Conservation (phyloP, 2,329 filamentous ascomycete genomes). For the Colletotrichum australisinense region DNA sequence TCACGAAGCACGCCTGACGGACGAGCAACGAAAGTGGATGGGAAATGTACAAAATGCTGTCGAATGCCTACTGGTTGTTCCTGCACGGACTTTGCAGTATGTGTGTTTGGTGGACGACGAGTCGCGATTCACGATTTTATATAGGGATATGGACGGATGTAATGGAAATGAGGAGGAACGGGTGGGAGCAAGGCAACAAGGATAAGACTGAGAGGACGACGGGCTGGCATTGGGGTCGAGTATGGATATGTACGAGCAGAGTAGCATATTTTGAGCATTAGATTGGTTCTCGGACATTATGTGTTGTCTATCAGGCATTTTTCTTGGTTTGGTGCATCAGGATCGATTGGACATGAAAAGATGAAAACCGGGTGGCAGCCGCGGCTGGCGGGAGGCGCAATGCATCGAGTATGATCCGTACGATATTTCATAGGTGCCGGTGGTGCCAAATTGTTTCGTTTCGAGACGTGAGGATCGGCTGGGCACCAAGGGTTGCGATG, state of each 20-base stretch:
- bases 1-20: not conserved
- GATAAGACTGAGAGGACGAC: not conserved
- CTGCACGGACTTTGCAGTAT: not conserved
- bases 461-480: slow-evolving; percentile 23
- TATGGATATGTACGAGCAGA: slow-evolving; percentile 35
- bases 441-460: slow-evolving; percentile 27
- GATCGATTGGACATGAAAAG: slow-evolving; percentile 1
- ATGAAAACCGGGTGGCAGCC: not conserved
- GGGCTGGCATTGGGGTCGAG: slow-evolving; percentile 18
- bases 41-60: slow-evolving; percentile 4
- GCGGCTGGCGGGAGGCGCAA: slow-evolving; percentile 12
- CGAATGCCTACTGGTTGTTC: not conserved
- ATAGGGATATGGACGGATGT: slow-evolving; percentile 29
- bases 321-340: slow-evolving; percentile 4
- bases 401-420: not conserved
- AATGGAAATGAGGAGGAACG: slow-evolving; percentile 19
- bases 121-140: slow-evolving; percentile 27
- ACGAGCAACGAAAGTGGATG: not conserved
- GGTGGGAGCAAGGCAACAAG: slow-evolving; percentile 17
- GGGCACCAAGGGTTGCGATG: slow-evolving; percentile 16
- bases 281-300: slow-evolving; percentile 25
- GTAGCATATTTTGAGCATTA: slow-evolving; percentile 33
- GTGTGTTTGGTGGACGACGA: slow-evolving; percentile 2
- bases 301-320: not conserved
- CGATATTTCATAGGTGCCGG: not conserved